Evolutionary conservation across 139 green algal genomes (phyloP).

Genomic region (Spirogloea muscicola): DNA sequence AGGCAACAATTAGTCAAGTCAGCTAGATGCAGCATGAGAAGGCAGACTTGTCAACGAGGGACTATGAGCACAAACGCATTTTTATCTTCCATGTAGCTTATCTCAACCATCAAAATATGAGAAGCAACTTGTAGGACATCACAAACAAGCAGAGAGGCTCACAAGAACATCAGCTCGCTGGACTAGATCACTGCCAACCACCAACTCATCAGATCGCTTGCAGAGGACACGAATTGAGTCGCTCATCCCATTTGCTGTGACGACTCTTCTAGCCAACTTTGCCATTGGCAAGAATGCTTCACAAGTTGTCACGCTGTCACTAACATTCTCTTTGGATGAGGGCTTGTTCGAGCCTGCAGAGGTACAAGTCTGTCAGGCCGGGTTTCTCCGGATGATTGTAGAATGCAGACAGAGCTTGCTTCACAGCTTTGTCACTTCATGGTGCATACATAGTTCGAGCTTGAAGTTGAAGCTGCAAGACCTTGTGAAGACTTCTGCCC

Average conservation of each 20-base stretch:
- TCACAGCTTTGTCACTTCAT: background rate
- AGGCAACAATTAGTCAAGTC: too few species aligned
- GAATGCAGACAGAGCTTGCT: background rate
- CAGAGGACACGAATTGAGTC: background rate
- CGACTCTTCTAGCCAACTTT: slow-evolving; percentile 5
- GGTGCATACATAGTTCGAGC: background rate
- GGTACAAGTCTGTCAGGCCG: background rate
- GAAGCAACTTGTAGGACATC: too few species aligned
- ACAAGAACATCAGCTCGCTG: slow-evolving; percentile 27
- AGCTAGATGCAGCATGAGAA: too few species aligned
- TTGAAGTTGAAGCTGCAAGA: background rate
- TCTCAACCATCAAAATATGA: too few species aligned
- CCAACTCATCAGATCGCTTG: slow-evolving; percentile 34
- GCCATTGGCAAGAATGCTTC: slow-evolving; percentile 24
- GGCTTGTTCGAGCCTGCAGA: background rate
- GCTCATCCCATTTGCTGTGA: slow-evolving; percentile 24
- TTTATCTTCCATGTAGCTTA: too few species aligned
- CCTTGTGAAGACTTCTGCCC: background rate
- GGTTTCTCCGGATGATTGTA: background rate
- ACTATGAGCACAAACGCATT: too few species aligned
- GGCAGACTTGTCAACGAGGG: too few species aligned
- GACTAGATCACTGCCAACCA: slow-evolving; percentile 7
- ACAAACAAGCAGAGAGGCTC: too few species aligned
- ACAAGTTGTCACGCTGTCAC: slow-evolving; percentile 20
- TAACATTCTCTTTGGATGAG: background rate